Evolutionary conservation across 2,329 filamentous ascomycete genomes (phyloP).

Genomic region (Clonostachys rosea): DNA sequence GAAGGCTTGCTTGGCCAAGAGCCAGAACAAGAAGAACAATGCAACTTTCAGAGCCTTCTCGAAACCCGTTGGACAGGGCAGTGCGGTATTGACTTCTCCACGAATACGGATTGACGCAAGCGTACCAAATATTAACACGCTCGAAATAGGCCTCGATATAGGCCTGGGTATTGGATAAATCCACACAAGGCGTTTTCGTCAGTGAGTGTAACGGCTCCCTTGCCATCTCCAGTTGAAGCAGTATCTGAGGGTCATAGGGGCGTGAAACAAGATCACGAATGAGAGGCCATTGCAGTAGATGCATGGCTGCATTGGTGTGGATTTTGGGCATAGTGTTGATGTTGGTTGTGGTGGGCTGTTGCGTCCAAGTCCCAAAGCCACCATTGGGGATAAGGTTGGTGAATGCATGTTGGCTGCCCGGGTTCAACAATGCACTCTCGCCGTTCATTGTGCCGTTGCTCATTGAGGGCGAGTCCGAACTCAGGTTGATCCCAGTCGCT

Average conservation of each 20-base stretch:
- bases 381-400: slow-evolving; percentile 54
- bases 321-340: slow-evolving; percentile 84
- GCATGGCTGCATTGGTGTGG: slow-evolving; percentile 75
- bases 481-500: slow-evolving; percentile 47
- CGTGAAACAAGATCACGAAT: slow-evolving; percentile 74
- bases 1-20: slow-evolving; percentile 70
- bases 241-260: slow-evolving; percentile 75
- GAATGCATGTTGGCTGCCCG: slow-evolving; percentile 36
- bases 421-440: slow-evolving; percentile 41
- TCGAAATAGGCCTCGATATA: slow-evolving; percentile 80
- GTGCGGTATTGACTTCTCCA: slow-evolving; percentile 74
- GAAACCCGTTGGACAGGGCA: slow-evolving; percentile 70
- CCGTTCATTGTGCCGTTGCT: slow-evolving; percentile 60
- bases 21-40: slow-evolving; percentile 76
- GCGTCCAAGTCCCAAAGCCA: slow-evolving; percentile 70
- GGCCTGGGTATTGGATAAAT: slow-evolving; percentile 67
- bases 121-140: slow-evolving; percentile 80
- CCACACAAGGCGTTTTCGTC: slow-evolving; percentile 61
- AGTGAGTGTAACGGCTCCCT: slow-evolving; percentile 68
- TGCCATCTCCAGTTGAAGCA: slow-evolving; percentile 77
- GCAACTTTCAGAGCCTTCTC: slow-evolving; percentile 76
- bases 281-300: slow-evolving; percentile 75
- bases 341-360: slow-evolving; percentile 47
- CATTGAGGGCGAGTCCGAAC: slow-evolving; percentile 59
- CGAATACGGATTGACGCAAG: slow-evolving; percentile 77